Base-by-base conservation (phyloP, 2,329 filamentous ascomycete genomes). In the Knufia petricola region DNA sequence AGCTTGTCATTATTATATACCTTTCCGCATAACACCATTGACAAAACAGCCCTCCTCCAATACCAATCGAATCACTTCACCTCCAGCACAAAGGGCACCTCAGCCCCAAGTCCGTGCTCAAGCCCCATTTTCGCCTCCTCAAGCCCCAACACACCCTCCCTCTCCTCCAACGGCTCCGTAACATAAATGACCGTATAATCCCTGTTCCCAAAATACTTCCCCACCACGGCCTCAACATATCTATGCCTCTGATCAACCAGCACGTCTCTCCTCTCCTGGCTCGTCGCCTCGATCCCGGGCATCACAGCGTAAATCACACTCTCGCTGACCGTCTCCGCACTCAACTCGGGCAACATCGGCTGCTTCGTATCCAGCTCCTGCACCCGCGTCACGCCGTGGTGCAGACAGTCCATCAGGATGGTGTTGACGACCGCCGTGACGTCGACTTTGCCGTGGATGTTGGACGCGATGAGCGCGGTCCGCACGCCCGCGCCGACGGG, bases 401-500 rank as follows among this genome's bases (percentile, higher is more conserved):
- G 41, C 24, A 44, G 41, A 34, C 41, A 44, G 41, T 44, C 41
- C 41, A 44, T 44, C 3, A 44, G 41, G n/a, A 44, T 44, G 10
- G 41, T 44, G 17, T 44, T 44, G n/a, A 44, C 26, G 3, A 44
- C 41, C 3, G 7, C 41, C n/a, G 26, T 26, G 19, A 44, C 15
- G 20, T 44, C 41, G 6, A 44, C 41, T 4, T 13, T 31, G 6
- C 41, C 41, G 4, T 36, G 32, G 32, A 36, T 36, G 6, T 36
- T 6, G 7, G 10, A 17, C 15, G 32, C 32, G n/a, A 42, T 42
- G 9, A 28, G n/a, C 6, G n/a, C 24, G 6, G 23, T 42, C n/a
- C 24, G 39, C 6, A 20, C 28, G n/a, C 24, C 20, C 6, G 24
- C 39, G 6, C 39, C 39, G n/a, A 42, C 24, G 4, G 39, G 39